Evolutionary conservation across 768 basidiomycete species (phyloP).

Genomic region (Naematelia aurantialba): DNA sequence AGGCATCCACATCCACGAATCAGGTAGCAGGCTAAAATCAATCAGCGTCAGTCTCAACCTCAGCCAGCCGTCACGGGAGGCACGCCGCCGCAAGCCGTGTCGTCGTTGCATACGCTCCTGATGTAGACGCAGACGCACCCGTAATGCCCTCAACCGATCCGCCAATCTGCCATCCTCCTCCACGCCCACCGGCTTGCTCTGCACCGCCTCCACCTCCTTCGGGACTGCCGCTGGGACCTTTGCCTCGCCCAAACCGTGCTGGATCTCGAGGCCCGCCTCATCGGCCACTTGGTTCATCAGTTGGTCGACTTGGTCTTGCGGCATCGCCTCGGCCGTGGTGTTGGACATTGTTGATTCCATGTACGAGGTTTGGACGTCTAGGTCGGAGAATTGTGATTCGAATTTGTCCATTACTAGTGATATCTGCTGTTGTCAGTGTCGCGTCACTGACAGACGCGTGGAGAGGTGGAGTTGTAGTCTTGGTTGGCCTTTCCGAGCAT

Average conservation of each 20-base stretch:
- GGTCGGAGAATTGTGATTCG: conserved; percentile 89
- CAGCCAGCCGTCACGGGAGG: too few species aligned
- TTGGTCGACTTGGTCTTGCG: conserved; percentile 92
- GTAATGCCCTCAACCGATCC: conserved; percentile 77
- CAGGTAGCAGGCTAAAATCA: conserved; percentile 5
- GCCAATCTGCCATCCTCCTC: conserved; percentile 59
- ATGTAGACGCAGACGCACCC: neutral
- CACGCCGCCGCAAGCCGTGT: neutral
- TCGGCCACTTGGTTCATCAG: conserved; percentile 83
- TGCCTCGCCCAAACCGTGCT: conserved; percentile 72
- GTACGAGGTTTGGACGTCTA: conserved; percentile 95
- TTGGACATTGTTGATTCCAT: conserved; percentile 96
- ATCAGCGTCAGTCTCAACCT: too few species aligned
- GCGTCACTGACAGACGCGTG: neutral
- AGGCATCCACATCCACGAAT: neutral
- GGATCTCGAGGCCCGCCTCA: conserved; percentile 90
- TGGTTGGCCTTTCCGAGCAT: neutral
- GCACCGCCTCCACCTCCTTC: conserved; percentile 64
- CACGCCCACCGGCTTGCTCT: conserved; percentile 7
- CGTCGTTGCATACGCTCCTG: neutral
- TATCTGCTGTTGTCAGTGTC: conserved; percentile 69
- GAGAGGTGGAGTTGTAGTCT: neutral
- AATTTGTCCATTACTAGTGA: conserved; percentile 99
- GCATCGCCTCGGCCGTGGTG: conserved; percentile 86
- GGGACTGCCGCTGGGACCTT: conserved; percentile 54